These are phyloP conservation scores for Tylopilus cervinicoccineus DNA, from an alignment of 768 basidiomycete genomes.

Conservation along the genomic window DNA sequence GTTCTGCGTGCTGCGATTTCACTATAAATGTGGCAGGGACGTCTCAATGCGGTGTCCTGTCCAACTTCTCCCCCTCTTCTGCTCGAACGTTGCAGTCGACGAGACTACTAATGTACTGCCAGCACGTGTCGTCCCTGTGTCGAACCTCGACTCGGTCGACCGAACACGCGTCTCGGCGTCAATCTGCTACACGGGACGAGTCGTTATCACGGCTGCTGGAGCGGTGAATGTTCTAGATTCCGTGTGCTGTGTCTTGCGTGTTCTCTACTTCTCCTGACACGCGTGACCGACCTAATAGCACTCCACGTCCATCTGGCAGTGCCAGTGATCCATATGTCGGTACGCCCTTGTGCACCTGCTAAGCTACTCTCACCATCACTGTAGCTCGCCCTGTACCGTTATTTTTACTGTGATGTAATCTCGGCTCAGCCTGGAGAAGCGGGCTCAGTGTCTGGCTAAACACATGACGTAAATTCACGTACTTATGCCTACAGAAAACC, in stretches of 20 bases:
- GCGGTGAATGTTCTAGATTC: slow-evolving; percentile 2
- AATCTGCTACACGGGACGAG: slow-evolving; percentile 11
- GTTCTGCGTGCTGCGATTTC: slow-evolving; percentile 27
- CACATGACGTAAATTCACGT: slow-evolving; percentile 31
- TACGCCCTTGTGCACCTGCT: not conserved
- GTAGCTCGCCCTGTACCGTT: not conserved
- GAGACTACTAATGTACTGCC: slow-evolving; percentile 4
- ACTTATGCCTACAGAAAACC: slow-evolving; percentile 30
- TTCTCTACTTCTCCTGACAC: not conserved
- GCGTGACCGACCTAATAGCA: not conserved
- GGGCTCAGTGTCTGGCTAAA: slow-evolving; percentile 12
- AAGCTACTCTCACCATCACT: not conserved
- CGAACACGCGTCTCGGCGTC: slow-evolving; percentile 5
- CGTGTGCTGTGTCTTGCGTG: slow-evolving; percentile 11
- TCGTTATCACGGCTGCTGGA: slow-evolving; percentile 1
- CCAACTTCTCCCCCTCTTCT: slow-evolving; percentile 10
- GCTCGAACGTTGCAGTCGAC: slow-evolving; percentile 4
- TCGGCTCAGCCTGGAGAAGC: slow-evolving; percentile 1
- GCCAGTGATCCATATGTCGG: too few relatives aligned
- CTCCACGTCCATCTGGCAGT: not conserved
- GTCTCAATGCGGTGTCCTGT: slow-evolving; percentile 17
- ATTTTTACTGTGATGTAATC: too few relatives aligned
- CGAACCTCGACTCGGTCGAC: slow-evolving; percentile 4
- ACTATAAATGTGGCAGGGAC: slow-evolving; percentile 10
- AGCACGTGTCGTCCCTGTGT: slow-evolving; percentile 15